phyloP scores from a whole-genome alignment of 2,329 filamentous ascomycete genomes.

The Niveomyces coronatus region DNA sequence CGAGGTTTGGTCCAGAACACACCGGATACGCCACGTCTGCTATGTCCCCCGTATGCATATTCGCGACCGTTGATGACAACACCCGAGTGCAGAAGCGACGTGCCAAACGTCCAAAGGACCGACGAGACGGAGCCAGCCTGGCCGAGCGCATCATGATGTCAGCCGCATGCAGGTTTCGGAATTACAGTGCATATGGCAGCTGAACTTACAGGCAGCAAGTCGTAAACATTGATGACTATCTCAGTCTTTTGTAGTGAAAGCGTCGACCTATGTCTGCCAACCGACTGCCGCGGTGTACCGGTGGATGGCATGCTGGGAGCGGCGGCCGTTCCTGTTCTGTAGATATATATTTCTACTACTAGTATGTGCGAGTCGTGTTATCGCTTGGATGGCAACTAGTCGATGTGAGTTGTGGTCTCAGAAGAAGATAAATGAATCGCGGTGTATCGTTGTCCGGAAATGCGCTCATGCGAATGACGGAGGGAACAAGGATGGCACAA shows the following conservation, averaged over 20 bases:
- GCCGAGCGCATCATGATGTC: conserved; percentile 7
- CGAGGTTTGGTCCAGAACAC: conserved; percentile 75
- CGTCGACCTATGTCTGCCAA: conserved; percentile 48
- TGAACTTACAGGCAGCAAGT: conserved; percentile 55
- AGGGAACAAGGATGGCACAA: too few species aligned
- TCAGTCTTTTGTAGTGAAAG: conserved; percentile 62
- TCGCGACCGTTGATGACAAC: conserved; percentile 72
- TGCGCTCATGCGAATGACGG: too few species aligned
- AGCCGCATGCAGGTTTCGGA: conserved; percentile 7
- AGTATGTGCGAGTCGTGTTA: too few species aligned
- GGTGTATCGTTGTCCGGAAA: too few species aligned
- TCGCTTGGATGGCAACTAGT: too few species aligned
- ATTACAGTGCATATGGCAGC: background rate
- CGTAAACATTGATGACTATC: conserved; percentile 68
- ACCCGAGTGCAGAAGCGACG: conserved; percentile 70
- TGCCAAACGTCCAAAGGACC: conserved; percentile 66
- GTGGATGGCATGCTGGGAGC: conserved; percentile 2
- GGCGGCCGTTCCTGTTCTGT: conserved; percentile 15
- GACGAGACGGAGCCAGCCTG: conserved; percentile 69
- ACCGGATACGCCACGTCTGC: conserved; percentile 58
- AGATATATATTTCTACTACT: too few species aligned
- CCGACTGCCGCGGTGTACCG: conserved; percentile 16
- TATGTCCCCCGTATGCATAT: conserved; percentile 79
- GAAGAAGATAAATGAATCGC: too few species aligned
- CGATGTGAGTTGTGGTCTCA: too few species aligned